Evolutionary conservation across 192 early-diverging fungal species (phyloP), one percentile per base, ranked within the genome.

Genomic region (Backusella tarrabulga): DNA sequence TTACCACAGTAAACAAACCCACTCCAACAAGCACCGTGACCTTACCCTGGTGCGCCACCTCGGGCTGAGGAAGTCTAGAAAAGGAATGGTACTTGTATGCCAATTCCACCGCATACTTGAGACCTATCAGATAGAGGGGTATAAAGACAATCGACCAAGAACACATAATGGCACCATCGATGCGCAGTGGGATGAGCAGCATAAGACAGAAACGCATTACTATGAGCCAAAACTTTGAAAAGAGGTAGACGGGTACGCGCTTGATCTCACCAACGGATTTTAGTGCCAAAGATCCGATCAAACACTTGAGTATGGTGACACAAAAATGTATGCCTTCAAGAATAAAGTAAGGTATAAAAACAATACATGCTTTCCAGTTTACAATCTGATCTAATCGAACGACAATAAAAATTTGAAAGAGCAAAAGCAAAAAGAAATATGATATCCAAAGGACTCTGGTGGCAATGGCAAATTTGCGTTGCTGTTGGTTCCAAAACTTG

Each of bases 341-440:
- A n/a, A 92, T 63, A 77, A 95, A 94, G 87, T 94, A 96, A 29
- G 96, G 96, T 26, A 88, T 81, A 82, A 95, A 95, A 1, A 97
- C 91, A 0, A 87, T 73, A 42, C 85, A 87, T 68, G 90, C 92
- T 3, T 87, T 85, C 87, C 90, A 92, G 29, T 67, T 78, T 29
- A 92, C 83, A 19, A 77, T 69, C n/a, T 86, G 80, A 78, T 98
- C 93, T 32, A 95, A 83, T 67, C 86, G 83, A 52, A 94, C 78
- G 17, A 92, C 91, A 41, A 98, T 80, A 76, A 94, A 85, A 34
- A 95, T 84, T 76, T 97, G 93, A 86, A 97, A 97, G 1, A 88
- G 72, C 8, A 88, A 80, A 34, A 92, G 71, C 67, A 94, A 78
- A 3, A 91, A 21, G 35, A 92, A 71, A 52, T 88, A 89, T 6